Base-by-base conservation (phyloP, 805 yeast species). In the Brettanomyces nanus region DNA sequence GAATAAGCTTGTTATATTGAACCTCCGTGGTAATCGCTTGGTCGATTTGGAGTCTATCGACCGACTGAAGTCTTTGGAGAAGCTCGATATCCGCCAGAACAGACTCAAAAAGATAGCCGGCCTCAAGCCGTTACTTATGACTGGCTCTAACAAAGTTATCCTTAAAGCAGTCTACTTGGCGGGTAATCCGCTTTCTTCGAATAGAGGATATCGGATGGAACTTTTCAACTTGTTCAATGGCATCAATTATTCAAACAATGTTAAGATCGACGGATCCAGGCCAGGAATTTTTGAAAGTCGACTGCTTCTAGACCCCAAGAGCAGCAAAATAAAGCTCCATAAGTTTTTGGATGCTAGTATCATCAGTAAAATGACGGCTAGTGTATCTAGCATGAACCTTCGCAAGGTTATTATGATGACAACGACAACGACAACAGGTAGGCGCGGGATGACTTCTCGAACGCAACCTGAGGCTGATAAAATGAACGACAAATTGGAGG, bases 251-350 rank as follows among this genome's bases (percentile, higher is more conserved):
- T 61, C 62, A 19, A 73, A 73, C 44, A 49, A 50, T 6, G 49
- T 75, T 41, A 71, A 70, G 45, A 69, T 75, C 28, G 81, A 75
- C 51, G 80, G 77, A 31, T 73, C 80, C 3, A 54, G 70, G 37
- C 81, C 82, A 1, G 80, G 81, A 1, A 72, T 75, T 39, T 73
- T 75, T 55, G 82, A 75, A 54, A 65, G 73, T 17, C 69, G 80
- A 23, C 51, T 75, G 47, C 54, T 75, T 21, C 58, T 75, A 36
- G 80, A 73, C 44, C 59, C 68, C 2, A 75, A 69, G 43, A 60
- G 62, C 19, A 71, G 78, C 1, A 59, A 62, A 37, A 54, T 64
- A 46, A 59, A 59, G 30, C 59, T 71, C 38, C 66, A 67, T 40
- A 65, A 62, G 38, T 71, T 58, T 39, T 42, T 62, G 38, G 63